Evolutionary conservation across 2,329 filamentous ascomycete genomes (phyloP), one percentile per base, ranked within the genome.

Genomic region (Verticillium zaregamsianum): DNA sequence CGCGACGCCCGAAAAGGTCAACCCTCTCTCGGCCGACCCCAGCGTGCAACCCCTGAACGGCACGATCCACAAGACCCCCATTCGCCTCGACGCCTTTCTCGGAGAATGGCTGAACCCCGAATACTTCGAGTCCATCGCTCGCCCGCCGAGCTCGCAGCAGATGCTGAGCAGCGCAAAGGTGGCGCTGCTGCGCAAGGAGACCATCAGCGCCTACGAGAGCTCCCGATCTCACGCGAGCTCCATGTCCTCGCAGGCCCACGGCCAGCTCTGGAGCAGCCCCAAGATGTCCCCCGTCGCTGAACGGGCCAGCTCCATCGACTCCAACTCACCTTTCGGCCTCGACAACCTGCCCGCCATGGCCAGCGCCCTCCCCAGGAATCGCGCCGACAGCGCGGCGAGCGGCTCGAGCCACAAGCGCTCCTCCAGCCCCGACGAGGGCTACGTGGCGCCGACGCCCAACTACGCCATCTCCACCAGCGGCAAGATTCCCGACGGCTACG

Each of bases 51-150:
- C 67, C 28, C 74, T 72, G 25, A 70, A 68, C 62, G 74, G 77
- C 8, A 66, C 68, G 5, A 68, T 85, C 63, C 80, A 81, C 62
- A 90, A 86, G 65, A 79, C 85, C 3, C 81, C 88, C 11, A 77
- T 99, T 57, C 90, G 95, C 1, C 83, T 99, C 6, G 95, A 99
- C 75, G 90, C 93, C 0, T 97, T 96, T 71, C 82, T 99, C 0
- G 94, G 95, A 57, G 95, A 99, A 80, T 99, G 95, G 95, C 82
- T 98, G 33, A 91, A 90, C 2, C 92, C 93, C 1, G 90, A 93
- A 71, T 99, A 99, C 74, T 99, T 94, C 70, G 93, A 97, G 65
- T 84, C 90, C 59, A 97, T 97, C 66, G 94, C 91, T 0, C 91
- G 93, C 3, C 95, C 95, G 12, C 95, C 95, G 0, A 86, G 87